phyloP scores from a whole-genome alignment of 805 yeast species.

The Wickerhamiella spandovensis region DNA sequence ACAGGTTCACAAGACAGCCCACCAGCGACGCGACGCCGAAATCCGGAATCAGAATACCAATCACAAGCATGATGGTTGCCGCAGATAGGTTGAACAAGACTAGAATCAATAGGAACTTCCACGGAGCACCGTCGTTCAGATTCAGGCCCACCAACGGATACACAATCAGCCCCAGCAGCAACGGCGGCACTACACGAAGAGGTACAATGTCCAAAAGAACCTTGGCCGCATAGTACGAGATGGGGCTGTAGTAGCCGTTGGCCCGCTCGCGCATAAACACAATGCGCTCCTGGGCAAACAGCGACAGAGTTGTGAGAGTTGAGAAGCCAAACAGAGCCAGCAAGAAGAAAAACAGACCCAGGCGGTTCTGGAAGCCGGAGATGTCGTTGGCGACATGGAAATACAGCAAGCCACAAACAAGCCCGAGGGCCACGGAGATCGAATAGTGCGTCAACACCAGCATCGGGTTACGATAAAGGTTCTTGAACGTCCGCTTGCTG shows the following conservation, averaged over 20 bases:
- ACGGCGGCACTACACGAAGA: constrained; percentile 82
- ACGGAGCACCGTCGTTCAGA: constrained; percentile 59
- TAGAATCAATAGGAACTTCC: constrained; percentile 53
- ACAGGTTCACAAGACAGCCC: constrained; percentile 71
- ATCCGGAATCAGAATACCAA: constrained; percentile 78
- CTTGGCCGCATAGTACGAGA: constrained; percentile 74
- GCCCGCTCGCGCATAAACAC: constrained; percentile 89
- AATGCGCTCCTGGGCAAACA: constrained; percentile 78
- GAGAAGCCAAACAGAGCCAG: constrained; percentile 89
- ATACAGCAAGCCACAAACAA: constrained; percentile 76
- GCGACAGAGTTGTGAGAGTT: constrained; percentile 78
- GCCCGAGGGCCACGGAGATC: constrained; percentile 61
- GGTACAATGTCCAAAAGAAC: constrained; percentile 88
- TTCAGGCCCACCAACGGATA: constrained; percentile 87
- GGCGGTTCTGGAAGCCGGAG: constrained; percentile 89
- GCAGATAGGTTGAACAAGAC: constrained; percentile 78
- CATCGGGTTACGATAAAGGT: constrained; percentile 83
- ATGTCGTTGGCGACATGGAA: constrained; percentile 77
- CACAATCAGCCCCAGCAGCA: constrained; percentile 60
- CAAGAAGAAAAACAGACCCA: constrained; percentile 85
- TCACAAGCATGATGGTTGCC: constrained; percentile 68
- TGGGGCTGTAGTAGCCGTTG: constrained; percentile 82
- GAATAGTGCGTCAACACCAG: constrained; percentile 75
- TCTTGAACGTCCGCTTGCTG: constrained; percentile 79
- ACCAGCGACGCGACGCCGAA: constrained; percentile 85